Base-by-base conservation (phyloP, 495 filamentous ascomycete species). In the Neurospora tetraspora region DNA sequence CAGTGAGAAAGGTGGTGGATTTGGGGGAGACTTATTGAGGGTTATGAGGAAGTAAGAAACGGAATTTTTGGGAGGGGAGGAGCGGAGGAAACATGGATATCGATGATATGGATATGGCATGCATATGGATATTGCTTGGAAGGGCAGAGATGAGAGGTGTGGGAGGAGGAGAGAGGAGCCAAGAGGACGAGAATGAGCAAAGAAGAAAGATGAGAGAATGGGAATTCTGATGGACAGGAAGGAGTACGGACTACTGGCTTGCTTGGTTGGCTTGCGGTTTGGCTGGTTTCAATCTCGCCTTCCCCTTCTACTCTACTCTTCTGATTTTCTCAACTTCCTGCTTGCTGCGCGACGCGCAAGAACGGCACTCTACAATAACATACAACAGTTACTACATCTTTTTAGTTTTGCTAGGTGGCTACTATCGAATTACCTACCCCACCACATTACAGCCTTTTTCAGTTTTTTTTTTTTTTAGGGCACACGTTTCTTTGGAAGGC, bases 1-100 rank as follows among this genome's bases (percentile, higher is more conserved):
- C 68, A 39, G 69, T 23, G n/a, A 78, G 77, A 69, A 82, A 81
- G 72, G 71, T 86, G 70, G 83, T 80, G 71, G 84, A 86, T 69
- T 77, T 86, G 34, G 84, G 84, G 20, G 84, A 86, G 80, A 86
- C 83, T 5, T 86, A 85, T 71, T 86, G 69, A 81, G 6, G 27
- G 27, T 18, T 65, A 65, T 31, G 14, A 65, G 53, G 53, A 34
- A 5, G 6, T 18, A 27, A 34, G 1, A 27, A 59, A 34, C n/a
- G 0, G 14, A 1, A 6, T 7, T 65, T 65, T 61, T 65, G 3
- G 12, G 6, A 45, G 14, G 6, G 14, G 53, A 4, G 53, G 53
- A 61, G 53, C 53, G 53, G 47, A 65, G 27, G 53, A 65, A 65
- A 34, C 53, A 65, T 34, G 53, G 53, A 34, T 65, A 65, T 65